A percentile compares a stretch with the other conserved stretches of the same genome.
Conservation (phyloP, 495 filamentous ascomycete species). For the Rostrohypoxylon terebratum region DNA sequence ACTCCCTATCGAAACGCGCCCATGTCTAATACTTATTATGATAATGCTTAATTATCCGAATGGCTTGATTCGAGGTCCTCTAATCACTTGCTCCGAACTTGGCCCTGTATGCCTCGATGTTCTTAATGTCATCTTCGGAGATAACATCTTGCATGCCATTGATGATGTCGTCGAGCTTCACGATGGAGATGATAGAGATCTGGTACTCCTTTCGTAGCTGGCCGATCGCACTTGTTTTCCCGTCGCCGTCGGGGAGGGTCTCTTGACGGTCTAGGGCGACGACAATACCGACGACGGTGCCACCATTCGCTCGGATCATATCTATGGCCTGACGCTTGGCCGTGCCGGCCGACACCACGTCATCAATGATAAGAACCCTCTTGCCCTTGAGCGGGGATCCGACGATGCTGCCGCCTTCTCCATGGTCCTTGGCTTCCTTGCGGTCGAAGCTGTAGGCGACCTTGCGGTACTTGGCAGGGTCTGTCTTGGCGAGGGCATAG, state of each 20-base stretch:
- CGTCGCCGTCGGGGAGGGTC: conserved; percentile 70
- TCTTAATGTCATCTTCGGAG: conserved; percentile 71
- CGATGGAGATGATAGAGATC: conserved; percentile 66
- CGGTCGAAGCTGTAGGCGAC: conserved; percentile 90
- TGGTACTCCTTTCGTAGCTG: conserved; percentile 77
- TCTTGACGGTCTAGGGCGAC: conserved; percentile 91
- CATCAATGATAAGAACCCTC: conserved; percentile 89
- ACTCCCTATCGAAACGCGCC: conserved; percentile 13
- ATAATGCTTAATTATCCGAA: conserved; percentile 7
- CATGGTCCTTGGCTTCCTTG: conserved; percentile 94
- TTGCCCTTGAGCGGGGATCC: conserved; percentile 86
- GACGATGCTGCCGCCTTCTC: conserved; percentile 92
- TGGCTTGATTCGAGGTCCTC: background rate
- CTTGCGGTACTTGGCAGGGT: conserved; percentile 63
- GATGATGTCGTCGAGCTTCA: conserved; percentile 83
- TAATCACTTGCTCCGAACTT: conserved; percentile 74
- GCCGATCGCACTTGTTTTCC: conserved; percentile 75
- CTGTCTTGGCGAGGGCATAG: conserved; percentile 74
- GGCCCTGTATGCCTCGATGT: conserved; percentile 80
- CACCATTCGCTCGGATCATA: conserved; percentile 84
- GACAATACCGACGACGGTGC: conserved; percentile 83
- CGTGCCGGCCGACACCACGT: conserved; percentile 95
- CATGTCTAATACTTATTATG: conserved; percentile 24
- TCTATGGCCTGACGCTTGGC: conserved; percentile 90
- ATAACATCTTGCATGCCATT: conserved; percentile 66